Base-by-base conservation (phyloP, 768 basidiomycete species). In the Pleurotus djamor region DNA sequence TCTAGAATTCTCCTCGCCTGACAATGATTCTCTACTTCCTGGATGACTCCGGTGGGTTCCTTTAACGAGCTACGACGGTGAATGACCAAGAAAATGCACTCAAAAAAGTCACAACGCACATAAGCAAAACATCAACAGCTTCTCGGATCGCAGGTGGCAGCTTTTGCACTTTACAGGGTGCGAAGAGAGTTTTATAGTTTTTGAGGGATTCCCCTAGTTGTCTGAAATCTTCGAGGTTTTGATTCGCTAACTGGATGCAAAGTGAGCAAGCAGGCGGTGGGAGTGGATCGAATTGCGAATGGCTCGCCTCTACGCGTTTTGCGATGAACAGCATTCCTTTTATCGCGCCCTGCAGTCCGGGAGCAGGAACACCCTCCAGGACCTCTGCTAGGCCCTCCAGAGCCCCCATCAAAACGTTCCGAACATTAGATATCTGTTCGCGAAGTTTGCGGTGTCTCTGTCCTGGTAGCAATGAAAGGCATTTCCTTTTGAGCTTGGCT, bases 291-390 rank as follows among this genome's bases (percentile, higher is more conserved):
- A 17, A n/a, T 17, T 32, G 41, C 6, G 36, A 36, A 41, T 7
- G 6, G 28, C 54, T 56, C 38, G 43, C 54, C 14, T 56, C 54
- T 9, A 56, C 16, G 41, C 44, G 41, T 37, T 56, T 41, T 41
- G 44, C 12, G 4, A 56, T 56, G 28, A 56, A 56, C 38, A 56
- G 14, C 5, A 56, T 17, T n/a, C 54, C 54, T 44, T 56, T 56
- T 17, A 56, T 43, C 16, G 41, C 38, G 8, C 54, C 54, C 33
- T 56, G 21, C 41, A 56, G 32, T 0, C 54, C 54, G 14, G 54
- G 54, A 3, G 54, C 54, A 10, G 54, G 54, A 21, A 56, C 54
- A 7, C 54, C 54, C 8, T 56, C 41, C n/a, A 56, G 32, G 33
- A 17, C 33, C 21, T 56, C 54, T 9, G 54, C 16, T 3, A 28